Conservation (phyloP, 169 alveolate species). For the Plasmodium fragile region DNA sequence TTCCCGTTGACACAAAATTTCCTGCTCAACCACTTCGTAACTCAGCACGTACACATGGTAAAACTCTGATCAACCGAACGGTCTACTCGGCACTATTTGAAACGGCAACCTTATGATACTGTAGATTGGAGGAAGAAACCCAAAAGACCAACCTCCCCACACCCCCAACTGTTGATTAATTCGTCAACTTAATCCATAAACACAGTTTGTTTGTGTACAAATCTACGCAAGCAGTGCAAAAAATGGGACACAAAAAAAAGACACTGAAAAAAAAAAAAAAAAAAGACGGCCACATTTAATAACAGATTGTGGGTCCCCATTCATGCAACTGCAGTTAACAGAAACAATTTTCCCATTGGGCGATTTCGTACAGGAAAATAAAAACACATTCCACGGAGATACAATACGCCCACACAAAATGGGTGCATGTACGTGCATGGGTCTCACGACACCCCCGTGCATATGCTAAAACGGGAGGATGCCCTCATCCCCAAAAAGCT, state of each 20-base stretch:
- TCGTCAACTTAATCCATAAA: background rate
- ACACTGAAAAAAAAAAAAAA: background rate
- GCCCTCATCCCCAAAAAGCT: background rate
- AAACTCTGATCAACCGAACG: background rate
- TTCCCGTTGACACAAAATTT: background rate
- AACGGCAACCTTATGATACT: background rate
- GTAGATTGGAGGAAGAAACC: background rate
- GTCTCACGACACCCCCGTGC: background rate
- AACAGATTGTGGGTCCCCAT: background rate
- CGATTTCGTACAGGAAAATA: background rate
- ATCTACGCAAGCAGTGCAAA: background rate
- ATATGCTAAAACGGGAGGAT: background rate
- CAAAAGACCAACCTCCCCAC: background rate
- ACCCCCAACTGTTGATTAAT: background rate
- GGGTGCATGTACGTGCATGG: background rate
- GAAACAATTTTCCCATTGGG: slow-evolving; percentile 9
- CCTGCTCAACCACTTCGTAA: background rate
- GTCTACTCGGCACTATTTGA: background rate
- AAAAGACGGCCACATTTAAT: background rate
- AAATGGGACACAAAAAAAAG: background rate
- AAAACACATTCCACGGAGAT: background rate
- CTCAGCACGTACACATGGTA: background rate
- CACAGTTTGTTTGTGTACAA: background rate
- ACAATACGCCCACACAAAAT: background rate
- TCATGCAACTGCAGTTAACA: background rate